Conservation (phyloP, 2,329 filamentous ascomycete genomes). For the Fusarium miscanthi region DNA sequence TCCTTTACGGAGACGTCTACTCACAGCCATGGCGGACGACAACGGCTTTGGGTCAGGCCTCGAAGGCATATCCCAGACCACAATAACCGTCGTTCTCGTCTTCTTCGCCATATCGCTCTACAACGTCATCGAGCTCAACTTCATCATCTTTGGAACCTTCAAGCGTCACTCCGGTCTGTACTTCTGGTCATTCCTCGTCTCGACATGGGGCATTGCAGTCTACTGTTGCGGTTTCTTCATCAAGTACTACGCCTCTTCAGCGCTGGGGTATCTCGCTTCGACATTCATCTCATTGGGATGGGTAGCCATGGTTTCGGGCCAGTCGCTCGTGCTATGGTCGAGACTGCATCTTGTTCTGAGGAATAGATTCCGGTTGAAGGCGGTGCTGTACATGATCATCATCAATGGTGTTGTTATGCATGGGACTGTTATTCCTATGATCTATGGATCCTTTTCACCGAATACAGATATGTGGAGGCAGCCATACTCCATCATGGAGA, state of each 20-base stretch:
- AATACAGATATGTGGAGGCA: constrained; percentile 31
- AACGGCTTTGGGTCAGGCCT: constrained; percentile 42
- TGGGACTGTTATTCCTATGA: constrained; percentile 64
- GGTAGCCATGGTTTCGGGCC: constrained; percentile 68
- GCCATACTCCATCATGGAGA: constrained; percentile 61
- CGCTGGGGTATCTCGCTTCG: constrained; percentile 37
- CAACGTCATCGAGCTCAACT: constrained; percentile 52
- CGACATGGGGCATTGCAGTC: constrained; percentile 50
- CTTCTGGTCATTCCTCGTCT: constrained; percentile 53
- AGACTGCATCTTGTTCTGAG: constrained; percentile 69
- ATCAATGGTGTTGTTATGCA: constrained; percentile 64
- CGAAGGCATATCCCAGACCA: constrained; percentile 30
- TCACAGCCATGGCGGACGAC: constrained; percentile 18
- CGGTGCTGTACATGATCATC: constrained; percentile 68
- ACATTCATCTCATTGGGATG: constrained; percentile 44
- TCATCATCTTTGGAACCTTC: constrained; percentile 52
- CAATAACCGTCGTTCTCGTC: constrained; percentile 44
- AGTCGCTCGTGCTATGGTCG: constrained; percentile 71
- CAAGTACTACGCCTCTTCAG: constrained; percentile 48
- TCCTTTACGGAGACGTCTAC: neutral
- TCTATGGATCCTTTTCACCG: constrained; percentile 61
- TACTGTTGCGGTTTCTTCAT: constrained; percentile 59
- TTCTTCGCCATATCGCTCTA: constrained; percentile 50
- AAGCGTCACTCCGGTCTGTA: constrained; percentile 51
- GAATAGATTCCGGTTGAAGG: constrained; percentile 59